These are phyloP conservation scores for Lentinula guzmanii DNA, from an alignment of 768 basidiomycete genomes.

Conservation along the genomic window DNA sequence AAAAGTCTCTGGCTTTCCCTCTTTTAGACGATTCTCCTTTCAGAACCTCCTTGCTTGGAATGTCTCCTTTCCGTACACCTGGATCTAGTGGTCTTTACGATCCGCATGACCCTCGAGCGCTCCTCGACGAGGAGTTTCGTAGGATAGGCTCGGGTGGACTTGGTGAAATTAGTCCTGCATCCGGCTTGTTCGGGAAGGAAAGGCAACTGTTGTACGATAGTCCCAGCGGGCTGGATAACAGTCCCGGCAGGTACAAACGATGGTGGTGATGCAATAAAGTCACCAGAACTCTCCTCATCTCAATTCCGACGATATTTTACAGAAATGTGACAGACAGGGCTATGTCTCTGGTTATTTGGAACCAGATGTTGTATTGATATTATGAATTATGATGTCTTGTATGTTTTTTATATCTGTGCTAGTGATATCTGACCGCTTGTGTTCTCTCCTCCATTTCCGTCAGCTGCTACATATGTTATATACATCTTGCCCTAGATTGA, in stretches of 20 bases:
- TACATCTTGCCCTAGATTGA: not conserved
- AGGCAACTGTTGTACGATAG: conserved; percentile 62
- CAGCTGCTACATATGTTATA: not conserved
- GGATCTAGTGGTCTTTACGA: conserved; percentile 51
- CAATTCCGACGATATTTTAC: not conserved
- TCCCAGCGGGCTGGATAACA: conserved; percentile 46
- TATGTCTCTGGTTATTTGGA: not conserved
- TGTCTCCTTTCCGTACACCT: conserved; percentile 44
- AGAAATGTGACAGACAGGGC: not conserved
- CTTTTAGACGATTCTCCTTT: conserved; percentile 28
- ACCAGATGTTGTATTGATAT: conserved; percentile 5
- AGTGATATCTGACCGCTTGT: not conserved
- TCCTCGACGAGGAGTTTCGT: conserved; percentile 70
- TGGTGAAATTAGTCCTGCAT: conserved; percentile 44
- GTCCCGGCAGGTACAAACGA: conserved; percentile 46
- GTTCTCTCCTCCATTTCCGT: not conserved
- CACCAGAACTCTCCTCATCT: not conserved
- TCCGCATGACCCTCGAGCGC: conserved; percentile 61
- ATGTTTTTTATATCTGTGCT: not conserved
- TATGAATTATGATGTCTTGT: not conserved
- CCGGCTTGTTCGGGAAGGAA: conserved; percentile 57
- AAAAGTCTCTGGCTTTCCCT: conserved; percentile 27
- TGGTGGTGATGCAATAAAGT: conserved; percentile 35
- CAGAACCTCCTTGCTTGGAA: conserved; percentile 26
- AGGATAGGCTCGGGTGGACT: conserved; percentile 30